A percentile compares a stretch with the other conserved stretches of the same genome.
phyloP scores from a whole-genome alignment of 192 early-diverging fungal species.

The Entomortierella parvispora region DNA sequence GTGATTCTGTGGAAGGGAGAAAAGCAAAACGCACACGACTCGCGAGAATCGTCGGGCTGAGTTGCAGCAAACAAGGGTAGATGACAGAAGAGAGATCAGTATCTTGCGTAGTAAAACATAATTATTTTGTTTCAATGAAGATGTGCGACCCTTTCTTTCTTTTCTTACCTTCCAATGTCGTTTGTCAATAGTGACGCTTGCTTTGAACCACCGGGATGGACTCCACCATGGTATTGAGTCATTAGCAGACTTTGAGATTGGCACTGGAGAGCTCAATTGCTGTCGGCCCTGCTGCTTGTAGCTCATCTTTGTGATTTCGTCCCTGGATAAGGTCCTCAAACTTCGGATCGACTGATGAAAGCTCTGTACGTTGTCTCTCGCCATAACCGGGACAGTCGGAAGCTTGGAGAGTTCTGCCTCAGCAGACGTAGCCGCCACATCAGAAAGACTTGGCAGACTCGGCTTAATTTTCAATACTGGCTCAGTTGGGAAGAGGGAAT shows the following conservation, averaged over 20 bases:
- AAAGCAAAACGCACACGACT: conserved; percentile 44
- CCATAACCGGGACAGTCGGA: conserved; percentile 32
- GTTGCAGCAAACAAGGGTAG: background rate
- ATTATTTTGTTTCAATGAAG: background rate
- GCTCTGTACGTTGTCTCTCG: conserved; percentile 25
- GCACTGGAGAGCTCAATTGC: conserved; percentile 25
- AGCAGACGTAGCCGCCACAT: conserved; percentile 25
- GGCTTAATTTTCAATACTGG: conserved; percentile 36
- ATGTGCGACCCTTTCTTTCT: background rate
- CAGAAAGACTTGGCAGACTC: conserved; percentile 41
- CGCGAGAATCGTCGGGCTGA: conserved; percentile 43
- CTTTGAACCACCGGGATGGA: conserved; percentile 34
- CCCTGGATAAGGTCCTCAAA: conserved; percentile 32
- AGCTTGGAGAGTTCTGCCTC: conserved; percentile 25
- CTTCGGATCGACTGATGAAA: conserved; percentile 49
- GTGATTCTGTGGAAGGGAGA: conserved; percentile 37
- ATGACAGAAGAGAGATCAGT: background rate
- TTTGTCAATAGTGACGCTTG: conserved; percentile 26
- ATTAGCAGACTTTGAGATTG: conserved; percentile 36
- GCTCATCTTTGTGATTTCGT: conserved; percentile 50
- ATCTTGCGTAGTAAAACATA: background rate
- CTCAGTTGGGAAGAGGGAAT: conserved; percentile 46
- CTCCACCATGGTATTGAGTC: conserved; percentile 41
- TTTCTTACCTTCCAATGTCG: conserved; percentile 44
- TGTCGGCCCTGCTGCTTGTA: conserved; percentile 51